phyloP scores from a whole-genome alignment of 495 filamentous ascomycete species.

The Aspergillus sparsus region DNA sequence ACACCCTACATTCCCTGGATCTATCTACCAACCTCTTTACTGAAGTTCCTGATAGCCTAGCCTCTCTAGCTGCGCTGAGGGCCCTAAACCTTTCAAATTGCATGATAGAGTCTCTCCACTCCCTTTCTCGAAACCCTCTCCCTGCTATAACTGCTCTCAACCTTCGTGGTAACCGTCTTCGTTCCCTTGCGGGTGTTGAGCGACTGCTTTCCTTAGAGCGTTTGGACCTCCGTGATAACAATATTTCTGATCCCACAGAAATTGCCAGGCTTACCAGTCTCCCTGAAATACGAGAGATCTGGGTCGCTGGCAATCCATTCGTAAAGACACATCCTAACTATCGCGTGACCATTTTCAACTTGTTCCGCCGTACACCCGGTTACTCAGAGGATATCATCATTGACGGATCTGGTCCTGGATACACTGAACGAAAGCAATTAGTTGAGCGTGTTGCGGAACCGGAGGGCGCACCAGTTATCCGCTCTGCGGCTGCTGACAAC shows the following conservation, averaged over 20 bases:
- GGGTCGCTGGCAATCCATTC: constrained; percentile 87
- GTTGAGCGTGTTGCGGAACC: constrained; percentile 79
- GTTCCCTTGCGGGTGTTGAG: constrained; percentile 88
- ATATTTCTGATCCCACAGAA: constrained; percentile 84
- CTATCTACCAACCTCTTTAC: constrained; percentile 88
- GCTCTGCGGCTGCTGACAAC: constrained; percentile 57
- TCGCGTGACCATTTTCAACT: constrained; percentile 88
- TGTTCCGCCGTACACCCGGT: constrained; percentile 90
- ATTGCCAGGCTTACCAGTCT: constrained; percentile 85
- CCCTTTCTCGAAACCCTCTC: constrained; percentile 79
- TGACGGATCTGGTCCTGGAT: constrained; percentile 77
- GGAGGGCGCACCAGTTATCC: constrained; percentile 73
- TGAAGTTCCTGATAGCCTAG: constrained; percentile 86
- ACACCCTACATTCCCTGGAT: constrained; percentile 86
- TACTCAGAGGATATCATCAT: constrained; percentile 89
- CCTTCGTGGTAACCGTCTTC: constrained; percentile 83
- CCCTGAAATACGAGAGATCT: constrained; percentile 89
- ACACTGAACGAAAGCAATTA: constrained; percentile 79
- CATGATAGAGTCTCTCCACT: constrained; percentile 96
- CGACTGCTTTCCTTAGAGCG: constrained; percentile 83
- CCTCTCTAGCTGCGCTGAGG: constrained; percentile 75
- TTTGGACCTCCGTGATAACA: constrained; percentile 90
- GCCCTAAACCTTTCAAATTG: constrained; percentile 92
- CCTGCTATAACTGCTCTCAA: constrained; percentile 94
- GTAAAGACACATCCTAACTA: constrained; percentile 83